Evolutionary conservation across 2,329 filamentous ascomycete species (phyloP), one percentile per base, ranked within the genome.

Genomic region (Bertia moriformis): DNA sequence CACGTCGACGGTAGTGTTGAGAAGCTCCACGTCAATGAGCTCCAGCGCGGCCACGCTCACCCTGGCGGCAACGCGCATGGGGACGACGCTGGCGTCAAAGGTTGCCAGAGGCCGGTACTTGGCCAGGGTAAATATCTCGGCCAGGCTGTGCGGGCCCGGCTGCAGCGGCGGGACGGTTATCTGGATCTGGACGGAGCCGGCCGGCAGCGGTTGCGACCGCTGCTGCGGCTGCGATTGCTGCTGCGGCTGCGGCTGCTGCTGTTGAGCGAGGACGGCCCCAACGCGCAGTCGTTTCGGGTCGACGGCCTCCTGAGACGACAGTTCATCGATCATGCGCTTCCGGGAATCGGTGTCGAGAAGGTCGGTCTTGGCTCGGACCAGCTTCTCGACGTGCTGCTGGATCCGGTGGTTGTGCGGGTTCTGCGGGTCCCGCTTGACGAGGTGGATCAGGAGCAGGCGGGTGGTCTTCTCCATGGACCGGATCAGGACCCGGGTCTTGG

Each of bases 391-490:
- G 51, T 93, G 80, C 52, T 91, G 83, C 49, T 94, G 84, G 55
- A 98, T 91, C 43, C 84, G 80, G 1, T 70, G 71, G 17, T 73
- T 70, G 39, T 87, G 66, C 1, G 84, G 78, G 48, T 87, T 83
- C 40, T 83, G 82, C 2, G 84, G 83, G 48, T 91, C 87, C 51
- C 88, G 27, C 44, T 66, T 47, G 66, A 84, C 80, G 77, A 94
- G 65, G 57, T 95, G 88, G 39, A 88, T 71, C 30, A 96, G 67
- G 37, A 98, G 63, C 47, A 88, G 77, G 49, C 87, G 75, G 3
- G 83, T 83, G 17, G 91, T 98, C 54, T 93, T 86, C 57, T 95
- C 89, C 77, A 98, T 91, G 4, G 89, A 96, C 58, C 80, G 86
- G 44, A 93, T 71, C 49, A 89, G 76, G 42, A 98, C 81, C 49